Conservation (phyloP, 2,329 filamentous ascomycete species). For the Paecilomyces formosus region DNA sequence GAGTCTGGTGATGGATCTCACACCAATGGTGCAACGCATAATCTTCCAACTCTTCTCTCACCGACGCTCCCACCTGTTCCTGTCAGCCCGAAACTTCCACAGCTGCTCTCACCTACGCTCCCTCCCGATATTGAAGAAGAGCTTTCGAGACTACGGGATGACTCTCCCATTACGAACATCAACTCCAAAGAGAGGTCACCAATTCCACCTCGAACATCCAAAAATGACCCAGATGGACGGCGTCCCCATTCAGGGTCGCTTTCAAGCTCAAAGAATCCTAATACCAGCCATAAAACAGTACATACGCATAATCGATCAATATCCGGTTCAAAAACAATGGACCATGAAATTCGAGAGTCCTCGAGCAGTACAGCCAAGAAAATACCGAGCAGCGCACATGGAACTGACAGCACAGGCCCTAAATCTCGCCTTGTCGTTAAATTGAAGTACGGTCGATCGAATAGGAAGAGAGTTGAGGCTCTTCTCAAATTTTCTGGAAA, state of each 20-base stretch:
- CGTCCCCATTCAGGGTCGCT: constrained; percentile 12
- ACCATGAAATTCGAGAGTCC: background rate
- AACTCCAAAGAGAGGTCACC: constrained; percentile 10
- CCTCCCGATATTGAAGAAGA: constrained; percentile 50
- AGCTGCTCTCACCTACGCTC: constrained; percentile 51
- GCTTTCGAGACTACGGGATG: constrained; percentile 36
- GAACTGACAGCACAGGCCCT: background rate
- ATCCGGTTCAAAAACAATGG: background rate
- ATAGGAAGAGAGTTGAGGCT: constrained; percentile 40
- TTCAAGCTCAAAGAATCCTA: constrained; percentile 8
- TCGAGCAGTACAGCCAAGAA: background rate
- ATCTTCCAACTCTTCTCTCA: constrained; percentile 30
- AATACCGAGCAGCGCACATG: background rate
- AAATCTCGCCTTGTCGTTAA: constrained; percentile 37
- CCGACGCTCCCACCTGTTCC: constrained; percentile 38
- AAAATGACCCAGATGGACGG: constrained; percentile 10
- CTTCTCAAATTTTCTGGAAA: constrained; percentile 38
- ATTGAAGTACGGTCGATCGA: constrained; percentile 45
- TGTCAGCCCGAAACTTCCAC: constrained; percentile 36
- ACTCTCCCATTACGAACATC: constrained; percentile 14
- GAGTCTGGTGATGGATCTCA: constrained; percentile 14
- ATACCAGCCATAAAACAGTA: constrained; percentile 4
- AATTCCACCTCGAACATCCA: constrained; percentile 10
- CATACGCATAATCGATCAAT: background rate
- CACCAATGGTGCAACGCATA: constrained; percentile 12